Base-by-base conservation (phyloP, 352 stramenopile genomes). In the Phytophthora vignae region DNA sequence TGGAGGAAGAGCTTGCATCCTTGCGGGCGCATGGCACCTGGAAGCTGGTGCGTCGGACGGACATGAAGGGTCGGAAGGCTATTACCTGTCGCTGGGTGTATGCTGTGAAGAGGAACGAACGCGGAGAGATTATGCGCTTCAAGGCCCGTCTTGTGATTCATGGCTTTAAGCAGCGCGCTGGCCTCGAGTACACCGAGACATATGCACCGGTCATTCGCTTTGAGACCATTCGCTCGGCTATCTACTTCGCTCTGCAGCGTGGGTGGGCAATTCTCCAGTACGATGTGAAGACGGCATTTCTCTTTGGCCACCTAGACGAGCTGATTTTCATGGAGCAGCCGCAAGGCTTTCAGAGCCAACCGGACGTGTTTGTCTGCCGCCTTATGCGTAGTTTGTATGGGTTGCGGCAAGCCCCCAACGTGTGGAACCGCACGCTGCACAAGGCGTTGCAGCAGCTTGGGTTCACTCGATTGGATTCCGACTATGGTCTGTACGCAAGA, bases 381-480 rank as follows among this genome's bases (percentile, higher is more conserved):
- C 40, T 66, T 7, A 12, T 55, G 14, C 54, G 48, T 6, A 64
- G 58, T 48, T n/a, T 65, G 36, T 69, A 73, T 19, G 58, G 53
- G 2, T 48, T 73, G 21, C 14, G 29, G 2, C 58, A 73, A 40
- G 59, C 58, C 5, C 59, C 66, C 3, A 59, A 60, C 3, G 29
- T 73, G 4, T 73, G 52, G 59, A 73, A 73, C 36, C 5, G 54
- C 3, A 69, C 67, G 14, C 44, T 73, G 6, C 57, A 67, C 40
- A 48, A 10, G 17, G 25, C 25, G 15, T 31, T 68, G 27, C 15
- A 57, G 19, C 33, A 10, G 12, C 52, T 69, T 5, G 58, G 54
- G 9, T 60, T 73, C 33, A 8, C 12, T 14, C 54, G 58, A 3
- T 21, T 69, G 5, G 53, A 69, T 9, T 64, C 38, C 5, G 58